Evolutionary conservation across 176 grass and related monocot species (phyloP).

Genomic region (bread wheat (Triticum aestivum)): IWGSC_CS_RefSeq_v2.1 NC_057803.1:46148438-46148937

Average conservation of each 20-base stretch:
- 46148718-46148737: conserved; percentile 65
- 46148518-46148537: conserved; percentile 56
- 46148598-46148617: conserved; percentile 21
- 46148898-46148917: conserved; percentile 50
- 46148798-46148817: conserved; percentile 39
- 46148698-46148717: conserved; percentile 62
- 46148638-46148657: conserved; percentile 67
- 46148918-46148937: conserved; percentile 72
- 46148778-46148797: conserved; percentile 52
- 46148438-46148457: conserved; percentile 28
- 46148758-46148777: conserved; percentile 32
- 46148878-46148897: conserved; percentile 44
- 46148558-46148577: conserved; percentile 41
- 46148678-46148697: conserved; percentile 54
- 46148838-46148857: conserved; percentile 62
- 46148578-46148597: conserved; percentile 61
- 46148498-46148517: conserved; percentile 32
- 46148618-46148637: conserved; percentile 53
- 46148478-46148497: conserved; percentile 28
- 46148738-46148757: conserved; percentile 33
- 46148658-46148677: conserved; percentile 40
- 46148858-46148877: conserved; percentile 39
- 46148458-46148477: conserved; percentile 32
- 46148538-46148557: conserved; percentile 44
- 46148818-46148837: conserved; percentile 49